Conservation (phyloP, 495 filamentous ascomycete genomes). For the Neurospora sp. region DNA sequence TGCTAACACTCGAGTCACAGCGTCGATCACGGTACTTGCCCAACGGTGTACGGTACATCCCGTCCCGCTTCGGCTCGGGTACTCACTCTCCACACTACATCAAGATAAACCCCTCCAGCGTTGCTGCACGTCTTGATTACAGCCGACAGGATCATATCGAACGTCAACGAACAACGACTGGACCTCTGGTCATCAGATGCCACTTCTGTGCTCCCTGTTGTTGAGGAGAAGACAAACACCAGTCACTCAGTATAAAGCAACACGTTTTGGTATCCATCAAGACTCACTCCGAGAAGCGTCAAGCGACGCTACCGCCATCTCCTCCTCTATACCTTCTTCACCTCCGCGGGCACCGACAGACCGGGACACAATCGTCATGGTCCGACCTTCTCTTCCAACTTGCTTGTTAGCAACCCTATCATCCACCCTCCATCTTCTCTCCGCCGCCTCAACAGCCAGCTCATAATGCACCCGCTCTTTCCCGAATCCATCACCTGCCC, state of each 20-base stretch:
- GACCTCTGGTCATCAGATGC: background rate
- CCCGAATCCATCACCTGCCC: constrained; percentile 6
- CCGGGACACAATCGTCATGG: background rate
- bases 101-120: background rate
- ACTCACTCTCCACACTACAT: background rate
- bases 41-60: background rate
- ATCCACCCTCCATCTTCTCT: background rate
- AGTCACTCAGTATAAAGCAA: background rate
- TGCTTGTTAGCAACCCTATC: background rate
- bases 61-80: background rate
- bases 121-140: background rate
- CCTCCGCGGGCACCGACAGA: background rate
- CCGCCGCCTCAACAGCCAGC: background rate
- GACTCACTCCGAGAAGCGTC: background rate
- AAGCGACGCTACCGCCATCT: background rate
- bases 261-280: background rate
- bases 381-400: background rate
- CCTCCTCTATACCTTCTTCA: background rate
- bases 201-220: background rate
- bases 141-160: background rate
- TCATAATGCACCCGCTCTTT: constrained; percentile 8
- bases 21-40: background rate
- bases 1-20: background rate
- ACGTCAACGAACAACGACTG: background rate
- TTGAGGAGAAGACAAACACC: background rate